Evolutionary conservation across 1,139 yeast genomes (phyloP), one percentile per base, ranked within the genome.

Genomic region (Debaryomyces fabryi): DNA sequence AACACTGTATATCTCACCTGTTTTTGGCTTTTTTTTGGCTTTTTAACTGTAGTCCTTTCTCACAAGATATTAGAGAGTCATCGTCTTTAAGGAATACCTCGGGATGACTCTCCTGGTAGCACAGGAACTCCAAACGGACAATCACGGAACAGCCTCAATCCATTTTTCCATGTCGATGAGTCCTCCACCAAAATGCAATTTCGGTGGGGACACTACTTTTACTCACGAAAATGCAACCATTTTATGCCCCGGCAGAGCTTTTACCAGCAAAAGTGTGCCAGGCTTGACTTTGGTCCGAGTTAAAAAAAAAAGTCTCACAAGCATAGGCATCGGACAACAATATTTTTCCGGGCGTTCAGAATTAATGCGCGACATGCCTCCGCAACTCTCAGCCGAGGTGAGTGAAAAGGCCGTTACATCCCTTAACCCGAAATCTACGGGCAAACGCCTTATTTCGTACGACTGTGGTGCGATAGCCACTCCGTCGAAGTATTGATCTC

Each of bases 31-130:
- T 12, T 16, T 20, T 18, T 12, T 6, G 3, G 12, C 15, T 15
- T 33, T 15, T 33, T 16, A 23, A 12, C 5, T 12, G 16, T 18
- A 35, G 15, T 20, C 12, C 9, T 10, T 20, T 20, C 38, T 35
- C 38, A 35, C 38, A 35, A 35, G 38, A 35, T 35, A 7, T 24
- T 4, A 4, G 25, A 16, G 42, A 39, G 34, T 39, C 42, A 39
- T 39, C 42, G 10, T 39, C 34, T 2, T 30, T 20, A 21, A 40
- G 36, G 43, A 30, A 30, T 18, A 30, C 43, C 43, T 40, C 43
- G 43, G 43, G 36, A 40, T 40, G 43, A 40, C 43, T 40, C 43
- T 40, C 27, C 36, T 40, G 43, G 12, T 30, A 40, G 37, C 36
- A 30, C 43, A 23, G 43, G 34, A 27, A 12, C 24, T 20, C n/a